A percentile compares a stretch with the other conserved stretches of the same genome.
Evolutionary conservation across 2,329 filamentous ascomycete species (phyloP).

Genomic region (Curvularia sp.): DNA sequence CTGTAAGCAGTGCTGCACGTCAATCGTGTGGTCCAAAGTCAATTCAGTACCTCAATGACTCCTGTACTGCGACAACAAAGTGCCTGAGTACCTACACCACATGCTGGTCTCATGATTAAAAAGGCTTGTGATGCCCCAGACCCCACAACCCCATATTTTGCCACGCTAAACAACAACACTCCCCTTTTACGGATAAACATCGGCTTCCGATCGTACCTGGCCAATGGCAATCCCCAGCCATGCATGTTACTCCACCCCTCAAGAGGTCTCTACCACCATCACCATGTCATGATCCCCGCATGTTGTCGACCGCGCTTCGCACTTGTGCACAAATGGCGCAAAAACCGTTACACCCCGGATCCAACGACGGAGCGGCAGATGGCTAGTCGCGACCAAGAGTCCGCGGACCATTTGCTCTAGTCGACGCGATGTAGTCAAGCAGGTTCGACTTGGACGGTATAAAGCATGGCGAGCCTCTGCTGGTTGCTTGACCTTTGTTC

Average conservation of each 20-base stretch:
- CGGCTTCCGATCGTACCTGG: background rate
- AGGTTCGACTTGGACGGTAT: conserved; percentile 7
- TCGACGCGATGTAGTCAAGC: background rate
- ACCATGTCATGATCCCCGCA: conserved; percentile 19
- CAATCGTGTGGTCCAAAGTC: background rate
- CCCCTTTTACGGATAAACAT: conserved; percentile 6
- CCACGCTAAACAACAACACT: conserved; percentile 10
- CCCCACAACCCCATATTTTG: conserved; percentile 11
- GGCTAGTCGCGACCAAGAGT: conserved; percentile 1
- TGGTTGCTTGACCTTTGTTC: background rate
- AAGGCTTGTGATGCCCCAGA: conserved; percentile 13
- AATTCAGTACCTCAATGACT: background rate
- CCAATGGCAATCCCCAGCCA: conserved; percentile 4
- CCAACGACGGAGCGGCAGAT: conserved; percentile 12
- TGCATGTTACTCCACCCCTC: conserved; percentile 8
- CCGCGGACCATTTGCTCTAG: conserved; percentile 1
- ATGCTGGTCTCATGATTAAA: conserved; percentile 1
- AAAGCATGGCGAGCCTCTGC: conserved; percentile 14
- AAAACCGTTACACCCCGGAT: conserved; percentile 15
- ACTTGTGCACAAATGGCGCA: conserved; percentile 6
- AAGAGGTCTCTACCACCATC: conserved; percentile 6
- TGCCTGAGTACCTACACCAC: background rate
- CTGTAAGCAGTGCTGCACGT: background rate
- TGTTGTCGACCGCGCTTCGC: conserved; percentile 8
- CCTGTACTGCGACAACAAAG: background rate